Evolutionary conservation across 139 green algal genomes (phyloP).

Genomic region (Marvania coccoides): DNA sequence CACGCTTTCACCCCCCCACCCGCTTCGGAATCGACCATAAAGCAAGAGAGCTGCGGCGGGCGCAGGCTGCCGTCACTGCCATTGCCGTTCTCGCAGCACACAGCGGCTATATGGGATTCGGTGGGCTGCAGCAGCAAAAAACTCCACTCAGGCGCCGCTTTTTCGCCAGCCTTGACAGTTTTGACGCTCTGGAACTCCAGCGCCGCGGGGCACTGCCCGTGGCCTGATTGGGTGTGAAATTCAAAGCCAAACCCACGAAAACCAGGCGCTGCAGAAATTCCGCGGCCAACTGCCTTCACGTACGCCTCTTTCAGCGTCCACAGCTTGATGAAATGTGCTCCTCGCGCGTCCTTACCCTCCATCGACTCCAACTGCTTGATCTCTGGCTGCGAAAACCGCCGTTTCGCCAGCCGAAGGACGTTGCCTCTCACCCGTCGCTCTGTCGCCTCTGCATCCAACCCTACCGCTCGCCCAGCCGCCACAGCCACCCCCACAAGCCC

Average conservation of each 20-base stretch:
- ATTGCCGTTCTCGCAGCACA: slow-evolving; percentile 20
- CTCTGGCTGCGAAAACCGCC: slow-evolving; percentile 43
- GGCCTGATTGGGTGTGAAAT: background rate
- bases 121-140: slow-evolving; percentile 29
- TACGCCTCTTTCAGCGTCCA: slow-evolving; percentile 78
- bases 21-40: too few species aligned
- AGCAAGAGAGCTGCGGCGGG: too few species aligned
- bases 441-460: slow-evolving; percentile 53
- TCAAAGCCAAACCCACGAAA: slow-evolving; percentile 51
- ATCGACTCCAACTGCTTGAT: slow-evolving; percentile 15
- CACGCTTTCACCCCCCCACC: too few species aligned
- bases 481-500: slow-evolving; percentile 34
- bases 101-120: slow-evolving; percentile 13
- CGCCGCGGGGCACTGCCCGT: background rate
- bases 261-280: slow-evolving; percentile 52
- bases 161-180: background rate
- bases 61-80: too few species aligned
- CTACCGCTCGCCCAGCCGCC: slow-evolving; percentile 26
- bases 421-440: slow-evolving; percentile 19
- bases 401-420: slow-evolving; percentile 40
- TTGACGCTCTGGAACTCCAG: background rate
- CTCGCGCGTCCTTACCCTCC: background rate
- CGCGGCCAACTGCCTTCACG: slow-evolving; percentile 64
- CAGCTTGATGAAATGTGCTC: slow-evolving; percentile 45
- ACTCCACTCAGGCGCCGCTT: slow-evolving; percentile 5